Conservation (phyloP, 2,329 filamentous ascomycete genomes). For the Dactylellina haptotyla region DNA sequence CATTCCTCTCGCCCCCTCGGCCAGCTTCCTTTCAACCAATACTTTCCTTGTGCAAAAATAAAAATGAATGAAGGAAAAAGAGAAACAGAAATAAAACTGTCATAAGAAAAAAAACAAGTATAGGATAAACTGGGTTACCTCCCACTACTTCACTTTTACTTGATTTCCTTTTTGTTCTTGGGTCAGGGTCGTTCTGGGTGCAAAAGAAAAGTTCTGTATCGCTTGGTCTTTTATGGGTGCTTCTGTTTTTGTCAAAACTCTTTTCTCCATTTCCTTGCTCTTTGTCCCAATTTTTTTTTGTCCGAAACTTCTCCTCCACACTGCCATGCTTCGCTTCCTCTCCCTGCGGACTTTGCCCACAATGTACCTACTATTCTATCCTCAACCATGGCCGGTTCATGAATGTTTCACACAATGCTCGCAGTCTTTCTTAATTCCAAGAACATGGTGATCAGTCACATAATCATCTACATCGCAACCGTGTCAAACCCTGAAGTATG, state of each 20-base stretch:
- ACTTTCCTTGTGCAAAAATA: too few relatives aligned
- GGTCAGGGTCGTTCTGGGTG: conserved; percentile 53
- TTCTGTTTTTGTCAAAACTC: conserved; percentile 21
- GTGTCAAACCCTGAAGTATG: too few relatives aligned
- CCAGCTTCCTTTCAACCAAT: too few relatives aligned
- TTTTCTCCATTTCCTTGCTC: not conserved
- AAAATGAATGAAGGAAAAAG: too few relatives aligned
- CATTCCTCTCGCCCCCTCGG: too few relatives aligned
- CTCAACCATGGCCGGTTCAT: not conserved
- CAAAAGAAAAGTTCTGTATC: conserved; percentile 54
- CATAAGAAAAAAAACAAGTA: too few relatives aligned
- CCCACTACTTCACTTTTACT: conserved; percentile 3
- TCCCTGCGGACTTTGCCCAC: not conserved
- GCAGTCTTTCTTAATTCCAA: too few relatives aligned
- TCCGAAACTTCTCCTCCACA: not conserved
- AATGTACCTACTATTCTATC: conserved; percentile 15
- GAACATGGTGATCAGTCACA: too few relatives aligned
- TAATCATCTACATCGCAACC: too few relatives aligned
- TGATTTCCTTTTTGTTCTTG: conserved; percentile 25
- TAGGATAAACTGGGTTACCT: not conserved
- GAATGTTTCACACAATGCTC: not conserved
- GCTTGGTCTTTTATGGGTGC: conserved; percentile 44
- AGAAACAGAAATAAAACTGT: too few relatives aligned
- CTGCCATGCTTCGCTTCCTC: not conserved
- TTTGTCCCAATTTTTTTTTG: not conserved